A percentile compares a stretch with the other conserved stretches of the same genome.
Evolutionary conservation across 345 rosid genomes (phyloP).

Genomic region (Eucalyptus sp.): DNA sequence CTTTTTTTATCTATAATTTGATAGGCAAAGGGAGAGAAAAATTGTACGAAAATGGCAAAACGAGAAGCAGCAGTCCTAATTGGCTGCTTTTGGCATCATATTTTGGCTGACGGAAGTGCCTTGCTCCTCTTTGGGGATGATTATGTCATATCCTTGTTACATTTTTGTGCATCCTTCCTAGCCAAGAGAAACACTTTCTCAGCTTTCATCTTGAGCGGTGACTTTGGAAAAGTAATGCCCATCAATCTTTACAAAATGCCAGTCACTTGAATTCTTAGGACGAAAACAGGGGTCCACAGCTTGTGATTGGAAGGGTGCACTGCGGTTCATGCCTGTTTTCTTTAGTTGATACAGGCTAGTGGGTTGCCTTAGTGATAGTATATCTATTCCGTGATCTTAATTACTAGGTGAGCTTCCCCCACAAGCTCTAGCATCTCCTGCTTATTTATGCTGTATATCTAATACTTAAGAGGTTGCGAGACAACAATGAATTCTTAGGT

Average conservation of each 20-base stretch:
- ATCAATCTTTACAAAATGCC: background rate
- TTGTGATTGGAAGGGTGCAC: background rate
- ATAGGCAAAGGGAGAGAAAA: background rate
- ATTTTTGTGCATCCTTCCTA: background rate
- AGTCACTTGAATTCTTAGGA: background rate
- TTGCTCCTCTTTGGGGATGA: background rate
- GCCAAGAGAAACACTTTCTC: background rate
- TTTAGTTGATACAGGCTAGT: background rate
- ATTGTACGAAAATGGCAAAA: background rate
- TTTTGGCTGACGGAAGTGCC: background rate
- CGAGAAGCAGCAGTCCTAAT: background rate
- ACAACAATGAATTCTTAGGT: background rate
- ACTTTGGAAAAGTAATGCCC: background rate
- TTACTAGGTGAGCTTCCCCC: background rate
- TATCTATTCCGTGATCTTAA: background rate
- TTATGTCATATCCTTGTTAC: background rate
- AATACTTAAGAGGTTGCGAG: background rate
- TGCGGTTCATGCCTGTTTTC: background rate
- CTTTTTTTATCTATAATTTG: background rate
- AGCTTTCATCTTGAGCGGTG: background rate
- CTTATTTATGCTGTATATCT: background rate
- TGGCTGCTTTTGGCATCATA: background rate
- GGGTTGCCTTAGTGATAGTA: background rate
- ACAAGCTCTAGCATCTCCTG: background rate
- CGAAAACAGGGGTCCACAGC: background rate